Evolutionary conservation across 1,284 basidiomycete genomes (phyloP).

Genomic region (Cryptococcus sp.): DNA sequence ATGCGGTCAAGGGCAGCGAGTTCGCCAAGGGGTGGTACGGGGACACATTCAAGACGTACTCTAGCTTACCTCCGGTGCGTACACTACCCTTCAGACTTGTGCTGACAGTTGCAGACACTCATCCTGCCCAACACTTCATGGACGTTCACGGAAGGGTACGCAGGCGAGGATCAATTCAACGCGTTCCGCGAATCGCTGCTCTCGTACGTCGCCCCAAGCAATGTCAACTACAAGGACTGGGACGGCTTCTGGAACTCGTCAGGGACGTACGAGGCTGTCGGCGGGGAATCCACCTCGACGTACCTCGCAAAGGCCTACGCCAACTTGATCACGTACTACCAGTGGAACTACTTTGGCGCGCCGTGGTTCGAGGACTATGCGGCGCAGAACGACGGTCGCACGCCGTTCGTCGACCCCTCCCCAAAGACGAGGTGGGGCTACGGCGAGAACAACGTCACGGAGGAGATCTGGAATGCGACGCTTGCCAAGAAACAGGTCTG

Average conservation of each 20-base stretch:
- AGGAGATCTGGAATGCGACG: slow-evolving; percentile 22
- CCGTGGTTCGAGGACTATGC: slow-evolving; percentile 54
- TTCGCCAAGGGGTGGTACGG: slow-evolving; percentile 41
- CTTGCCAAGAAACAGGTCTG: slow-evolving; percentile 30
- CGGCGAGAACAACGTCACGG: slow-evolving; percentile 31
- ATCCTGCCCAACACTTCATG: background rate
- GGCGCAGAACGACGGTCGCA: slow-evolving; percentile 49
- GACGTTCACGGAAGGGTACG: background rate
- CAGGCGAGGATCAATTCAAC: background rate
- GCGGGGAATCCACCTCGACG: background rate
- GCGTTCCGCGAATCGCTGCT: background rate
- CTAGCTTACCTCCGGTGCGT: slow-evolving; percentile 43
- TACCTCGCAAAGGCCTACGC: slow-evolving; percentile 46
- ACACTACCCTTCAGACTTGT: background rate
- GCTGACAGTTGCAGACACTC: background rate
- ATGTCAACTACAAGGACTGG: background rate
- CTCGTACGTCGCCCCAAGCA: background rate
- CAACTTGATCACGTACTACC: slow-evolving; percentile 51
- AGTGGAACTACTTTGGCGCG: slow-evolving; percentile 51
- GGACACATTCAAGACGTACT: slow-evolving; percentile 40
- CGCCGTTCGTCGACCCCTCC: slow-evolving; percentile 55
- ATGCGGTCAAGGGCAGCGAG: slow-evolving; percentile 42
- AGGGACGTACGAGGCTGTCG: background rate
- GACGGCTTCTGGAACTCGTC: background rate
- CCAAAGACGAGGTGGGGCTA: slow-evolving; percentile 50